phyloP scores from a whole-genome alignment of 148 eudicot genomes.

The Arbutus unedo region DNA sequence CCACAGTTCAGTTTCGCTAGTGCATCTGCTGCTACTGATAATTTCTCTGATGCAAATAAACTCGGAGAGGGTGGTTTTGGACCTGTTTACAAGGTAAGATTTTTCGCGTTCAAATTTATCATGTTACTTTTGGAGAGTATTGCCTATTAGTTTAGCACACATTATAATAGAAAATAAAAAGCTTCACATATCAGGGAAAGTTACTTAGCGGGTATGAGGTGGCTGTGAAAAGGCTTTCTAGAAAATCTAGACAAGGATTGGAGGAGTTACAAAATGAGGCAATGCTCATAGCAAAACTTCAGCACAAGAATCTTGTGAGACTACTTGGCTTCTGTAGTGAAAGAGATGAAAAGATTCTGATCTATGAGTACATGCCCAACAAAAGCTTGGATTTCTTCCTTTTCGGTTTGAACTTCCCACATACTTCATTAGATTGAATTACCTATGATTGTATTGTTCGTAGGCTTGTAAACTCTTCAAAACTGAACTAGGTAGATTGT shows the following conservation, averaged over 20 bases:
- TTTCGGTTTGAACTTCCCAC: neutral
- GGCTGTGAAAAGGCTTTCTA: neutral
- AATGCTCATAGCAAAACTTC: neutral
- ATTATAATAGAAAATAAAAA: too few relatives aligned
- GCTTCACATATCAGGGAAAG: too few relatives aligned
- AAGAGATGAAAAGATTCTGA: neutral
- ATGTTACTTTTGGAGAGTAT: neutral
- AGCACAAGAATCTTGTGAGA: slow-evolving; percentile 8
- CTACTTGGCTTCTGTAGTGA: slow-evolving; percentile 9
- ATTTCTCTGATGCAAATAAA: too few relatives aligned
- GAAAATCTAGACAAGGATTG: neutral
- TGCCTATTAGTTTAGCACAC: neutral
- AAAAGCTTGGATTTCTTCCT: neutral
- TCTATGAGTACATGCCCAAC: slow-evolving; percentile 1
- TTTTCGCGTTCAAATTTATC: neutral
- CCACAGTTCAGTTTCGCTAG: neutral
- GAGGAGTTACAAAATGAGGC: too few relatives aligned
- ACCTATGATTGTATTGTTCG: too few relatives aligned
- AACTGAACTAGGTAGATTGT: neutral
- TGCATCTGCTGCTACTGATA: too few relatives aligned
- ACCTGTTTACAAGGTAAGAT: too few relatives aligned
- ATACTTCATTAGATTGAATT: too few relatives aligned
- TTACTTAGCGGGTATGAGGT: neutral
- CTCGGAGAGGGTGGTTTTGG: too few relatives aligned
- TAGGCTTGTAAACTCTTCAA: too few relatives aligned